These are phyloP conservation scores for Rhynchosporium secalis DNA, from an alignment of 2,329 filamentous ascomycete species.

Conservation along the genomic window DNA sequence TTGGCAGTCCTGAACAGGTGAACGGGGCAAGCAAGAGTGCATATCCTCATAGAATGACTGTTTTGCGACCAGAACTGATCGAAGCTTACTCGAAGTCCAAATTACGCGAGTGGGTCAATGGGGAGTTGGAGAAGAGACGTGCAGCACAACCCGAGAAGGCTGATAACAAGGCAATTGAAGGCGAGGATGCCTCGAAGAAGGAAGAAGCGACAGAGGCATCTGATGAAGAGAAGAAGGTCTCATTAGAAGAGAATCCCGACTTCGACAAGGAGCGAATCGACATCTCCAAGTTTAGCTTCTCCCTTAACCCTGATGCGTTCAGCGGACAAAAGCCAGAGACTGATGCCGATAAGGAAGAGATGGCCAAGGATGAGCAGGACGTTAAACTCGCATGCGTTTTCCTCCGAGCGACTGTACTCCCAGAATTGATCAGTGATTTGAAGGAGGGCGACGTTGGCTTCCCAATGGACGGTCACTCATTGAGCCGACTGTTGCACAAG, in stretches of 20 bases:
- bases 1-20: slow-evolving; percentile 40
- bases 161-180: slow-evolving; percentile 38
- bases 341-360: slow-evolving; percentile 82
- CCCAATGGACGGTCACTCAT: slow-evolving; percentile 95
- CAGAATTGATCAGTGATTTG: slow-evolving; percentile 82
- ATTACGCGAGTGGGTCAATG: slow-evolving; percentile 85
- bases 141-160: slow-evolving; percentile 42
- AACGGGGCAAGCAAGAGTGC: slow-evolving; percentile 33
- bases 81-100: slow-evolving; percentile 82
- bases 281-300: slow-evolving; percentile 81
- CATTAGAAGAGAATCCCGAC: slow-evolving; percentile 32
- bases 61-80: slow-evolving; percentile 85
- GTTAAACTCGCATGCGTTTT: slow-evolving; percentile 82
- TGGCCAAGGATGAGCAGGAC: slow-evolving; percentile 81
- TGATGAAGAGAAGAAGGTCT: slow-evolving; percentile 32
- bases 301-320: slow-evolving; percentile 93
- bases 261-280: slow-evolving; percentile 67
- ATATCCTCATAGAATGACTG: slow-evolving; percentile 96
- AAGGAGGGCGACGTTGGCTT: slow-evolving; percentile 93
- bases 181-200: slow-evolving; percentile 36
- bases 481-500: slow-evolving; percentile 88
- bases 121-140: slow-evolving; percentile 68
- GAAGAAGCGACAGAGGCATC: slow-evolving; percentile 36
- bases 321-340: slow-evolving; percentile 89
- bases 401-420: slow-evolving; percentile 74